phyloP scores from a whole-genome alignment of 768 basidiomycete genomes.

The Tricholoma terreum region DNA sequence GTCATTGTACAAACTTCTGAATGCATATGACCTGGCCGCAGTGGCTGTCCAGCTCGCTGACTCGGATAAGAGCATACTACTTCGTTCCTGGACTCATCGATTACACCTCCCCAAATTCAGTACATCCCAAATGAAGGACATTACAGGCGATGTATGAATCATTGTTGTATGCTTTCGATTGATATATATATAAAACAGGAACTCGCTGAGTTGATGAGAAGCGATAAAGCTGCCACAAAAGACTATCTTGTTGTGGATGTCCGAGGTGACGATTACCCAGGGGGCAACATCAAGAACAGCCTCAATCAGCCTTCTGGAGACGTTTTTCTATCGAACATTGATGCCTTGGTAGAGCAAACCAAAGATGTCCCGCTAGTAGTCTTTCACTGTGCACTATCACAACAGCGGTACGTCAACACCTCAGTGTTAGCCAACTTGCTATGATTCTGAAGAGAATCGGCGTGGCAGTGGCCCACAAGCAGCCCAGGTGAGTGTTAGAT shows the following conservation, averaged over 20 bases:
- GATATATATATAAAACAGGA: constrained; percentile 44
- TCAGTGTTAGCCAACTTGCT: neutral
- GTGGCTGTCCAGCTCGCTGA: no score
- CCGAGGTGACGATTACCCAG: constrained; percentile 75
- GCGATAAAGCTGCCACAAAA: constrained; percentile 51
- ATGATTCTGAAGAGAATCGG: constrained; percentile 5
- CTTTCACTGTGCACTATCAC: constrained; percentile 79
- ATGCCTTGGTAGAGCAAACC: constrained; percentile 55
- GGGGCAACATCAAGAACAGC: constrained; percentile 74
- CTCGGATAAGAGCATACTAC: no score
- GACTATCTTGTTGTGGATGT: constrained; percentile 83
- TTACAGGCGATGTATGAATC: constrained; percentile 17
- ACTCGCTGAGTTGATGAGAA: constrained; percentile 67
- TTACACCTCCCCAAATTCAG: neutral
- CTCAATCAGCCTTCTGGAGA: constrained; percentile 59
- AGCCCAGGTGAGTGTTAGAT: constrained; percentile 50
- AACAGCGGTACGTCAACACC: constrained; percentile 56
- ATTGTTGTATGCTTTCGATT: neutral
- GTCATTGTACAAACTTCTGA: no score
- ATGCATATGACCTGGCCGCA: no score
- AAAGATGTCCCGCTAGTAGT: constrained; percentile 62
- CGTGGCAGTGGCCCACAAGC: constrained; percentile 68
- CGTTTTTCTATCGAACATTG: constrained; percentile 51
- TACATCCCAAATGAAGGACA: constrained; percentile 15
- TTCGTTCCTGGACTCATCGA: no score